These are phyloP conservation scores for Phialophora chinensis DNA, from an alignment of 2,329 filamentous ascomycete genomes.

Conservation along the genomic window DNA sequence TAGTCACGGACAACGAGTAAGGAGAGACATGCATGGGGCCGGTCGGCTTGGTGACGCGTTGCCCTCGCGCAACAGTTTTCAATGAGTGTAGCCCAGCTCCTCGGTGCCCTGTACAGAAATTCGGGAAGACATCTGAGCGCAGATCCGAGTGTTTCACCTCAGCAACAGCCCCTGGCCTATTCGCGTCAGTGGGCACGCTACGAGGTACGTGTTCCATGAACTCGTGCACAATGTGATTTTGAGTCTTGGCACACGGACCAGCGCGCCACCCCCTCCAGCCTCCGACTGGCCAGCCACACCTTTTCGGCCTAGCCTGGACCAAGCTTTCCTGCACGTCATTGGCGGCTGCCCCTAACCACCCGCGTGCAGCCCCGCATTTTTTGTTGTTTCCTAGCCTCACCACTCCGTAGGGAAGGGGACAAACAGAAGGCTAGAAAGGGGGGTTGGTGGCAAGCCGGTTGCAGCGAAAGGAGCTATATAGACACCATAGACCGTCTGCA, in stretches of 20 bases:
- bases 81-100: neutral
- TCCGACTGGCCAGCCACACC: conserved; percentile 18
- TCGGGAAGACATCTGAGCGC: neutral
- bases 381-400: conserved; percentile 22
- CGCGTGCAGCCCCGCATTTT: conserved; percentile 17
- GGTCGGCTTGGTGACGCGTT: neutral
- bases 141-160: too few species aligned
- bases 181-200: neutral
- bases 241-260: neutral
- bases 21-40: neutral
- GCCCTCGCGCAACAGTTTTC: neutral
- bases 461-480: conserved; percentile 17
- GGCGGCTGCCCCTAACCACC: conserved; percentile 6
- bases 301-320: neutral
- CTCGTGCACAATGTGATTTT: neutral
- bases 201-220: neutral
- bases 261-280: neutral
- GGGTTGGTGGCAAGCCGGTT: conserved; percentile 19
- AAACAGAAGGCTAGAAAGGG: conserved; percentile 11
- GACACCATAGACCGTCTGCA: neutral
- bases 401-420: conserved; percentile 27
- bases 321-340: conserved; percentile 10
- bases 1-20: neutral
- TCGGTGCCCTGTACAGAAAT: too few species aligned
- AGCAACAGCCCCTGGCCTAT: neutral